Conservation (phyloP, 2,329 filamentous ascomycete species). For the Aaosphaeria arxii region DNA sequence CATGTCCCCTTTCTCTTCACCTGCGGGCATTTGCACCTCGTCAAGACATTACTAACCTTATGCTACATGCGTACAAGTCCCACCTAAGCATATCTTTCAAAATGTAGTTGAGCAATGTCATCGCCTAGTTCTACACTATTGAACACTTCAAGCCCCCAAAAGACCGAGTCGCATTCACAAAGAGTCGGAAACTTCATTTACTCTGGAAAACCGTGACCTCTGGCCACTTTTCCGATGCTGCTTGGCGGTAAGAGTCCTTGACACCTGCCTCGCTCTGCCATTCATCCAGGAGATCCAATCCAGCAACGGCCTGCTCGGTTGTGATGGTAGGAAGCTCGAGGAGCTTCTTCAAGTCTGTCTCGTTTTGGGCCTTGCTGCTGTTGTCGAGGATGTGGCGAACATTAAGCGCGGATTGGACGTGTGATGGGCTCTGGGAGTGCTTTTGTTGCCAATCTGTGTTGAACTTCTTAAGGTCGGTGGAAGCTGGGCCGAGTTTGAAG, state of each 20-base stretch:
- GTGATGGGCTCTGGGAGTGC: conserved; percentile 60
- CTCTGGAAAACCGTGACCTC: conserved; percentile 36
- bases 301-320: conserved; percentile 56
- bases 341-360: conserved; percentile 61
- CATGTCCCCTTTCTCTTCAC: too few relatives aligned
- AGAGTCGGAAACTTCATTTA: neutral
- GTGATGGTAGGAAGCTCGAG: conserved; percentile 52
- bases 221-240: conserved; percentile 38
- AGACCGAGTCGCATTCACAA: too few relatives aligned
- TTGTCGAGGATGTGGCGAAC: conserved; percentile 58
- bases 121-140: too few relatives aligned
- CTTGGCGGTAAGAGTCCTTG: conserved; percentile 48
- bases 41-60: too few relatives aligned
- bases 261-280: conserved; percentile 50
- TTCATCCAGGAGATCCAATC: conserved; percentile 50
- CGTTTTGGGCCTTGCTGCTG: conserved; percentile 54
- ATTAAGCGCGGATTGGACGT: conserved; percentile 63
- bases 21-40: too few relatives aligned
- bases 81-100: too few relatives aligned
- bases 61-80: too few relatives aligned
- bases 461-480: conserved; percentile 57
- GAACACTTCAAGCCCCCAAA: too few relatives aligned
- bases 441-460: conserved; percentile 65
- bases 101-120: too few relatives aligned
- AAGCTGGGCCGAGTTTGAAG: conserved; percentile 59